Conservation (phyloP, 176 grass and related monocot species). For the Lolium multiflorum region DNA sequence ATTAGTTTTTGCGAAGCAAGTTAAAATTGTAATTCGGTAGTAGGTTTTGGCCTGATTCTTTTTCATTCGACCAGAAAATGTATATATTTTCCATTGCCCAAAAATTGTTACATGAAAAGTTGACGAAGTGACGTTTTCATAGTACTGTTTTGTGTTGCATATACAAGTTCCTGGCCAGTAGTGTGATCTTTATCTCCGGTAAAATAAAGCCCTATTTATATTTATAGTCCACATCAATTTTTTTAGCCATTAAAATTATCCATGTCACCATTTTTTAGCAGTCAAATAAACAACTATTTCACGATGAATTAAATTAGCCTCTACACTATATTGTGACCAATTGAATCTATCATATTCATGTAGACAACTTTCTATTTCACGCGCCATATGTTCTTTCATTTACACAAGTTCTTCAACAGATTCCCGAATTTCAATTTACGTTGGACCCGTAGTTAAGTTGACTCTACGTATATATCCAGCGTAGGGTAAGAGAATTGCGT, state of each 20-base stretch:
- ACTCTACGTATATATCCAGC: background rate
- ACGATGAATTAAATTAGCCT: background rate
- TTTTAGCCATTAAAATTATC: too few relatives aligned
- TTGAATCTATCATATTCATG: background rate
- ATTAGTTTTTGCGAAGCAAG: background rate
- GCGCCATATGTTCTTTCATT: background rate
- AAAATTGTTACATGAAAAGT: background rate
- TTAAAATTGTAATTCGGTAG: background rate
- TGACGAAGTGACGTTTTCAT: background rate
- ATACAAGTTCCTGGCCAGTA: too few relatives aligned
- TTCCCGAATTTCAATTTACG: background rate
- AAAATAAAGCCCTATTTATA: background rate
- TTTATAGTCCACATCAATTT: too few relatives aligned
- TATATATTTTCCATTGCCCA: background rate
- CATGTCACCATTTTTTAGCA: too few relatives aligned
- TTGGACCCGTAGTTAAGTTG: too few relatives aligned
- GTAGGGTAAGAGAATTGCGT: background rate
- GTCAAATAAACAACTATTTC: background rate
- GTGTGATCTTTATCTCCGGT: background rate
- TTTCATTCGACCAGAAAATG: background rate
- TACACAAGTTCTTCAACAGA: background rate
- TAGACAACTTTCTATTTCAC: background rate
- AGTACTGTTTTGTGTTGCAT: too few relatives aligned
- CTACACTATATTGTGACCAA: background rate
- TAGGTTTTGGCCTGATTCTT: background rate